Evolutionary conservation across 192 early-diverging fungal genomes (phyloP).

Genomic region (Podila epicladia): DNA sequence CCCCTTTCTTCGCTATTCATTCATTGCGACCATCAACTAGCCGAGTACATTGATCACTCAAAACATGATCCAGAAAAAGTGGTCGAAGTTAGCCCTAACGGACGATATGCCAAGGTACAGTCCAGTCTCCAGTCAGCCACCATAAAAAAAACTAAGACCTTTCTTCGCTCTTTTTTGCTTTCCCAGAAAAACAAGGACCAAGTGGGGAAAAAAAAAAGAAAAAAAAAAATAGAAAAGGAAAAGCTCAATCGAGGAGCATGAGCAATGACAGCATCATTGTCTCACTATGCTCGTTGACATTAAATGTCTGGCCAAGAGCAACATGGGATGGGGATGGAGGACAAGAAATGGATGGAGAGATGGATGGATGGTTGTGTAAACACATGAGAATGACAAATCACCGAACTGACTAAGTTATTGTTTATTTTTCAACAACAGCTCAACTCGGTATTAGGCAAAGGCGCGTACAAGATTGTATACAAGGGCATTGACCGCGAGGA

Average conservation of each 20-base stretch:
- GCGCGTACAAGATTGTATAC: conserved; percentile 88
- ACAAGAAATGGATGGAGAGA: neutral
- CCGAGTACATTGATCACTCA: conserved; percentile 59
- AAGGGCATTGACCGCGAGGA: conserved; percentile 90
- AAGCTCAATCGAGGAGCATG: neutral
- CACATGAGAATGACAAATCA: neutral
- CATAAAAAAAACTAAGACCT: neutral
- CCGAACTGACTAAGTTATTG: neutral
- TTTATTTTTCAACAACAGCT: conserved; percentile 31
- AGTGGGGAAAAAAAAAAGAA: neutral
- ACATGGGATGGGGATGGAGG: no score
- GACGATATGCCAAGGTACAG: conserved; percentile 59
- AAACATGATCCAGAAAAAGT: conserved; percentile 63
- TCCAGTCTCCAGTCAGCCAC: neutral
- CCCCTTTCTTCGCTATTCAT: neutral
- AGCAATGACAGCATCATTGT: no score
- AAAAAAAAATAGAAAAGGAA: conserved; percentile 1
- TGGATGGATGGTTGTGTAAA: neutral
- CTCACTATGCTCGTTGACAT: no score
- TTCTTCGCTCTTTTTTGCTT: no score
- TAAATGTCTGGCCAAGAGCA: neutral
- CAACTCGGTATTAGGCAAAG: conserved; percentile 74
- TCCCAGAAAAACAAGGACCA: no score
- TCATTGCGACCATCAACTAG: conserved; percentile 6
- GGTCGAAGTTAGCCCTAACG: conserved; percentile 62